A percentile compares a stretch with the other conserved stretches of the same genome.
These are phyloP conservation scores for Xylaria sp. DNA, from an alignment of 2,329 filamentous ascomycete species.

Conservation along the genomic window DNA sequence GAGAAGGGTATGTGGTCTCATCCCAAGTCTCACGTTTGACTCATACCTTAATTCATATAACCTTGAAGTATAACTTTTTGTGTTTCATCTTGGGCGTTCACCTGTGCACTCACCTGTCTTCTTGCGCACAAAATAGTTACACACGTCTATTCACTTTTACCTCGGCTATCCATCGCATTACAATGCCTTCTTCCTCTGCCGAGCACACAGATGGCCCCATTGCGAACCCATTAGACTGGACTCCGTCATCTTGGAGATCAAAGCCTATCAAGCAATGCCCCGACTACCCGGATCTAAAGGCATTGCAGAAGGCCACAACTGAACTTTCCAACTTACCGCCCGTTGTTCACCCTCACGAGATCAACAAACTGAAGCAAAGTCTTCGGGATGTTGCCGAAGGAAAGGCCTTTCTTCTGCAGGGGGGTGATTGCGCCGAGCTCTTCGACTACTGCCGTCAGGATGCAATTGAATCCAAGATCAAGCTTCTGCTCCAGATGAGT, in stretches of 20 bases:
- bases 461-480: slow-evolving; percentile 94
- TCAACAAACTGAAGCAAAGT: slow-evolving; percentile 75
- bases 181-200: slow-evolving; percentile 11
- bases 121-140: too few relatives aligned
- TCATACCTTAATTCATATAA: slow-evolving; percentile 3
- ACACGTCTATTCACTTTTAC: too few relatives aligned
- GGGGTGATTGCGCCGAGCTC: slow-evolving; percentile 94
- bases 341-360: slow-evolving; percentile 79
- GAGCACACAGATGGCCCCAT: slow-evolving; percentile 16
- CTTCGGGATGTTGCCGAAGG: slow-evolving; percentile 86
- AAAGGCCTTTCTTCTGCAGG: slow-evolving; percentile 91
- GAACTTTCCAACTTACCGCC: slow-evolving; percentile 74
- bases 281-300: slow-evolving; percentile 64
- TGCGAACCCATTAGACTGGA: slow-evolving; percentile 45
- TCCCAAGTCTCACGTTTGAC: slow-evolving; percentile 3
- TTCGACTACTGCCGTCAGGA: slow-evolving; percentile 93
- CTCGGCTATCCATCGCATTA: too few relatives aligned
- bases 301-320: slow-evolving; percentile 60
- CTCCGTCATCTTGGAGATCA: slow-evolving; percentile 70
- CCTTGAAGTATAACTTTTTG: not conserved
- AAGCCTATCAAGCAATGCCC: slow-evolving; percentile 81
- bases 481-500: slow-evolving; percentile 95
- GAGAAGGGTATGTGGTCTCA: too few relatives aligned
- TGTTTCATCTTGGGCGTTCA: too few relatives aligned
- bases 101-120: too few relatives aligned